Conservation (phyloP, 148 eudicot species). For the Amaranthus cruentus region DNA sequence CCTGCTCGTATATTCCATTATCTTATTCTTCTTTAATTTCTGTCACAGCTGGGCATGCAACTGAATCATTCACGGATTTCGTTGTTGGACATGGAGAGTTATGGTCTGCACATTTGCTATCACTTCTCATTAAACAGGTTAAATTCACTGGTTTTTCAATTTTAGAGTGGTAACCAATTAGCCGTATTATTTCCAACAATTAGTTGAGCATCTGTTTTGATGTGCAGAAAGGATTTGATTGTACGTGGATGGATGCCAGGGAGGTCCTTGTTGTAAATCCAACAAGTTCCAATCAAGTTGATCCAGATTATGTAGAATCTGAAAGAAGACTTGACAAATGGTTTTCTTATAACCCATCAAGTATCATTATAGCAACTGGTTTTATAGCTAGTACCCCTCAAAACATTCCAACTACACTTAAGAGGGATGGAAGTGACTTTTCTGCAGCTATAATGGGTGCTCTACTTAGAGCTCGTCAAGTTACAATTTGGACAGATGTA, state of each 20-base stretch:
- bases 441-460: constrained; percentile 99
- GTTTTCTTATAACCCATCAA: constrained; percentile 64
- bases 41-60: constrained; percentile 87
- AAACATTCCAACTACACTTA: constrained; percentile 91
- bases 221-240: constrained; percentile 64
- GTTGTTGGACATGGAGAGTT: constrained; percentile 97
- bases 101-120: constrained; percentile 95
- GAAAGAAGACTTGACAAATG: constrained; percentile 80
- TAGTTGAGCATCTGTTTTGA: not conserved
- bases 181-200: constrained; percentile 9
- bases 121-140: constrained; percentile 75
- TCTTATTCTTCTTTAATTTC: not conserved
- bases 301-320: constrained; percentile 82
- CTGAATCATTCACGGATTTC: constrained; percentile 93
- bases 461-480: constrained; percentile 77
- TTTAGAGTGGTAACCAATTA: constrained; percentile 2
- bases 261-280: constrained; percentile 92
- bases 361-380: constrained; percentile 88
- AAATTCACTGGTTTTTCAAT: constrained; percentile 3
- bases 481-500: constrained; percentile 99
- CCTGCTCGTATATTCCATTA: not conserved
- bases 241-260: constrained; percentile 96
- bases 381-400: constrained; percentile 90
- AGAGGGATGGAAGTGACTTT: constrained; percentile 98
- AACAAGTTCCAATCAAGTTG: constrained; percentile 76